Evolutionary conservation across 208 protist species (phyloP).

Genomic region (Trypanosoma theileri): DNA sequence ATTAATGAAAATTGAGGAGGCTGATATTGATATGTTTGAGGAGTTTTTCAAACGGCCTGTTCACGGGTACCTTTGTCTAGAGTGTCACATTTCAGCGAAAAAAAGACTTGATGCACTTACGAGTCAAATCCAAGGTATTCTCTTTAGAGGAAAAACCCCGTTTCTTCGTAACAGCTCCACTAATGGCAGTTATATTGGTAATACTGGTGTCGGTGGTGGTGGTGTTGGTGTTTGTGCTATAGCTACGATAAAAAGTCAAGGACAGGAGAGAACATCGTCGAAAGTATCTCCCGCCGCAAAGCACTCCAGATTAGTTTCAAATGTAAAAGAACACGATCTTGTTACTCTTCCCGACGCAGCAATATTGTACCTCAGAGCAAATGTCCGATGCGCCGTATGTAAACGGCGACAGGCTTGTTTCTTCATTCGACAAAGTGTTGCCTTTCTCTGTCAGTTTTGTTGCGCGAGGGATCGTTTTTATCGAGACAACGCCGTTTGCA

Average conservation of each 20-base stretch:
- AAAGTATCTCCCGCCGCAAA: not conserved
- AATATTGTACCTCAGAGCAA: conserved; percentile 47
- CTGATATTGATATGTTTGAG: conserved; percentile 80
- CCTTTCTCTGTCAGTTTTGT: conserved; percentile 83
- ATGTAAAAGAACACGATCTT: not conserved
- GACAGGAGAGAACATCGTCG: not conserved
- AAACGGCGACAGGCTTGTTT: conserved; percentile 52
- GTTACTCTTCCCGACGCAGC: conserved; percentile 37
- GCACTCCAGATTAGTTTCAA: not conserved
- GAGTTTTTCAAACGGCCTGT: conserved; percentile 79
- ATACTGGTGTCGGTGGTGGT: not conserved
- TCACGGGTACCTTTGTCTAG: conserved; percentile 77
- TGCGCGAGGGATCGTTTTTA: conserved; percentile 78
- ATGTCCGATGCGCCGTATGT: conserved; percentile 64
- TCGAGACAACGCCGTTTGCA: conserved; percentile 74
- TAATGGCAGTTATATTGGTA: not conserved
- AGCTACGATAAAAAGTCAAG: not conserved
- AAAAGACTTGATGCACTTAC: conserved; percentile 65
- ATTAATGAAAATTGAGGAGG: conserved; percentile 79
- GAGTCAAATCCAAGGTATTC: conserved; percentile 61
- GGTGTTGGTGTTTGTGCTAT: not conserved
- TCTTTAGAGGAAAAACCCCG: conserved; percentile 64
- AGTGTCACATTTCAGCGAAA: conserved; percentile 65
- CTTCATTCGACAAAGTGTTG: conserved; percentile 58
- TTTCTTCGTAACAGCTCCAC: conserved; percentile 39